phyloP scores from a whole-genome alignment of 2,329 filamentous ascomycete genomes.

The Fusarium oxysporum region DNA sequence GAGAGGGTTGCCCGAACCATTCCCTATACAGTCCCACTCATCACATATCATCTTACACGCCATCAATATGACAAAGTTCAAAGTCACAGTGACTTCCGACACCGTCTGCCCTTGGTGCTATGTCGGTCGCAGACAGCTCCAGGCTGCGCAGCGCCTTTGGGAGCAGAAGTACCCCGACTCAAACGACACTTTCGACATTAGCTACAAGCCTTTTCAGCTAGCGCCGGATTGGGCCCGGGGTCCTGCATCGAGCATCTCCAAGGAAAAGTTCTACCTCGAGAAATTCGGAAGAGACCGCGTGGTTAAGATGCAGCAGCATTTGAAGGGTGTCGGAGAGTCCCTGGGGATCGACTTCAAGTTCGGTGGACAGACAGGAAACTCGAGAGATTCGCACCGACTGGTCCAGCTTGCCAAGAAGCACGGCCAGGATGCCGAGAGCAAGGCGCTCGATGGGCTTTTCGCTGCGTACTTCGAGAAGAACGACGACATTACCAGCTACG shows the following conservation, averaged over 20 bases:
- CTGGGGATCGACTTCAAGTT: slow-evolving; percentile 64
- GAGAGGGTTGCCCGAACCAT: background rate
- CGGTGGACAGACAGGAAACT: slow-evolving; percentile 78
- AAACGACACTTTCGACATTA: slow-evolving; percentile 69
- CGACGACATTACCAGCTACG: slow-evolving; percentile 56
- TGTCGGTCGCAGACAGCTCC: slow-evolving; percentile 60
- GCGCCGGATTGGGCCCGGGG: slow-evolving; percentile 50
- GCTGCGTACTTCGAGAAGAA: slow-evolving; percentile 57
- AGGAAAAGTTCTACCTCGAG: slow-evolving; percentile 52
- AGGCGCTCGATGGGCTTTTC: slow-evolving; percentile 62
- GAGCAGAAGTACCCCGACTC: slow-evolving; percentile 54
- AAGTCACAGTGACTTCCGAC: slow-evolving; percentile 62
- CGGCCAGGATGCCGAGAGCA: slow-evolving; percentile 64
- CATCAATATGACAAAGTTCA: slow-evolving; percentile 68
- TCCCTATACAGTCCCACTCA: background rate
- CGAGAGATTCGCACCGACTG: slow-evolving; percentile 80
- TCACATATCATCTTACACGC: slow-evolving; percentile 3
- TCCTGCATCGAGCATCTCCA: slow-evolving; percentile 50
- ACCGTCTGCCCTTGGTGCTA: slow-evolving; percentile 66
- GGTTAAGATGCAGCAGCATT: slow-evolving; percentile 47
- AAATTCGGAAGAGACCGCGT: slow-evolving; percentile 74
- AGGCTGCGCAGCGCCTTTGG: slow-evolving; percentile 59
- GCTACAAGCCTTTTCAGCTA: slow-evolving; percentile 61
- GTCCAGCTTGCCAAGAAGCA: slow-evolving; percentile 63
- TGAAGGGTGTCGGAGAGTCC: slow-evolving; percentile 48